Conservation (phyloP, 345 rosid genomes). For the Murraya paniculata region DNA sequence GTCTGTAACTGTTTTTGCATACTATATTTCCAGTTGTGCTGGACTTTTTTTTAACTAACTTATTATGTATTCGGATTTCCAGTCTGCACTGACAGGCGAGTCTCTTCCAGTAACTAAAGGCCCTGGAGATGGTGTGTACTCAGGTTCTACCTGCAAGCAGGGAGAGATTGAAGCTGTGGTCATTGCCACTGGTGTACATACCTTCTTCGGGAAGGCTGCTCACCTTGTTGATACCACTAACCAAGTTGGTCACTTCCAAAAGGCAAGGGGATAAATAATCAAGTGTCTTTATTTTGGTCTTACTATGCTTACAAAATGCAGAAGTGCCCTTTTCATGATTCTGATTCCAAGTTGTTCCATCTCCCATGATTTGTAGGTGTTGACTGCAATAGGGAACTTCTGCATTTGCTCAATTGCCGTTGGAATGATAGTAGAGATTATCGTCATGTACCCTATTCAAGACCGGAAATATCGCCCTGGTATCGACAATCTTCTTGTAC, state of each 20-base stretch:
- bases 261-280: conserved; percentile 42
- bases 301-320: background rate
- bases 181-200: conserved; percentile 96
- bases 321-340: background rate
- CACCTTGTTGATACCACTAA: conserved; percentile 98
- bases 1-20: conserved; percentile 26
- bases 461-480: conserved; percentile 91
- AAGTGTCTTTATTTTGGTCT: background rate
- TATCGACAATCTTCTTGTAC: conserved; percentile 96
- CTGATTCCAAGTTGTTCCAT: conserved; percentile 11
- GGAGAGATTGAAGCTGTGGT: conserved; percentile 98
- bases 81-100: conserved; percentile 99
- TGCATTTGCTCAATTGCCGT: conserved; percentile 96
- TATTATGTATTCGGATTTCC: conserved; percentile 20
- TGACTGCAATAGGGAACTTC: conserved; percentile 97
- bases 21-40: conserved; percentile 9
- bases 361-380: conserved; percentile 51
- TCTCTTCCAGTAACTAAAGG: conserved; percentile 97
- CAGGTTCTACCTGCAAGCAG: conserved; percentile 97
- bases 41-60: conserved; percentile 9
- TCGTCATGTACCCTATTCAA: conserved; percentile 98
- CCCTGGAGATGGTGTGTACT: conserved; percentile 95
- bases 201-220: conserved; percentile 98
- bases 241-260: conserved; percentile 98
- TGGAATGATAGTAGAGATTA: conserved; percentile 88